phyloP scores from a whole-genome alignment of 768 basidiomycete genomes.

The Mycena alexandri region DNA sequence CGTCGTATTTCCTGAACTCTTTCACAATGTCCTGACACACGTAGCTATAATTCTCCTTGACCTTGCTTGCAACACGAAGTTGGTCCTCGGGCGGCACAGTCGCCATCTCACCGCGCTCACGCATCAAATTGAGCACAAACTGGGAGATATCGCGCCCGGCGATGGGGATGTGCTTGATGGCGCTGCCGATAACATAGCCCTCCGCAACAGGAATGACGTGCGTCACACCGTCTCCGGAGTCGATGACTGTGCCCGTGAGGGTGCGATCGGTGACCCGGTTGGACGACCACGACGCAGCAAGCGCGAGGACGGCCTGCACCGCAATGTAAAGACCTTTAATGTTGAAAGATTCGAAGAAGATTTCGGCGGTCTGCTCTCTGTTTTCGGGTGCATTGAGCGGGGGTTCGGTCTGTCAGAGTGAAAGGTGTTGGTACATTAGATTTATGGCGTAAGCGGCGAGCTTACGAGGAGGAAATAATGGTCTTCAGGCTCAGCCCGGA shows the following conservation, averaged over 20 bases:
- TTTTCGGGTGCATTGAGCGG: conserved; percentile 99
- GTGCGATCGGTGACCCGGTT: conserved; percentile 91
- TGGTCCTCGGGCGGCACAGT: conserved; percentile 97
- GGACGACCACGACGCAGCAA: conserved; percentile 97
- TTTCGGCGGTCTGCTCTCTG: conserved; percentile 98
- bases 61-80: conserved; percentile 88
- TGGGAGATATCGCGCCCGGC: conserved; percentile 97
- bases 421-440: not conserved
- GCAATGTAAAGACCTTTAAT: conserved; percentile 99
- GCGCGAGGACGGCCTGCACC: conserved; percentile 97
- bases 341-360: conserved; percentile 99
- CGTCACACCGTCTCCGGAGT: conserved; percentile 99
- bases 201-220: conserved; percentile 97
- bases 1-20: conserved; percentile 98
- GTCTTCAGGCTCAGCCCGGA: conserved; percentile 98
- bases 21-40: conserved; percentile 99
- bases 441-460: conserved; percentile 28
- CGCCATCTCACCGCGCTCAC: conserved; percentile 93
- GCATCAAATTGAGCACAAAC: conserved; percentile 95
- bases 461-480: conserved; percentile 97
- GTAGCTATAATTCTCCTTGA: conserved; percentile 98
- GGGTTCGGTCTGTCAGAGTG: conserved; percentile 89
- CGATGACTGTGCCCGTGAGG: conserved; percentile 96
- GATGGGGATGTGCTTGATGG: conserved; percentile 99
- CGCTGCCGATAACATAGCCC: conserved; percentile 98